Conservation (phyloP, 352 stramenopile species). For the Globisporangium canariense region DNA sequence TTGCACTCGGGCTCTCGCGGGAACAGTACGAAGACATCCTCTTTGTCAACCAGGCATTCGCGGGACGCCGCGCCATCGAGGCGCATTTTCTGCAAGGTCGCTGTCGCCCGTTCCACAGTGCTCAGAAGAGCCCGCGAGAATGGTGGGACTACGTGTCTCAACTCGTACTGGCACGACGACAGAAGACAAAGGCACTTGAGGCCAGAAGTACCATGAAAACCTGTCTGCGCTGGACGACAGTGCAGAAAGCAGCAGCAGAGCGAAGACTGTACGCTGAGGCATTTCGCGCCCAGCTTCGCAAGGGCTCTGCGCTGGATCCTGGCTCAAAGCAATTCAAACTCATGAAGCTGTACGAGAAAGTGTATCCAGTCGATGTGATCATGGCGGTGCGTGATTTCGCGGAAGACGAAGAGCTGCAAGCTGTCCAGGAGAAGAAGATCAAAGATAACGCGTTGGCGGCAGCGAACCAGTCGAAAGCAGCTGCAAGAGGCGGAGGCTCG, state of each 20-base stretch:
- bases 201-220: constrained; percentile 1
- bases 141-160: constrained; percentile 79
- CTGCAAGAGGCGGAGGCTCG: constrained; percentile 30
- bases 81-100: constrained; percentile 59
- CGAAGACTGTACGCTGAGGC: constrained; percentile 57
- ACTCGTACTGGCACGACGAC: constrained; percentile 37
- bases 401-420: constrained; percentile 46
- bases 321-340: constrained; percentile 40
- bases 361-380: constrained; percentile 69
- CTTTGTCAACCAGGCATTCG: constrained; percentile 68
- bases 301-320: constrained; percentile 30
- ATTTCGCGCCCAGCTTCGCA: constrained; percentile 50
- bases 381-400: constrained; percentile 56
- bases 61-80: constrained; percentile 55
- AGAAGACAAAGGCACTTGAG: constrained; percentile 16
- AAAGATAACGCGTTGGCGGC: constrained; percentile 27
- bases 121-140: constrained; percentile 34
- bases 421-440: constrained; percentile 25
- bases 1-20: constrained; percentile 54
- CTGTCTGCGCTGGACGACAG: constrained; percentile 50
- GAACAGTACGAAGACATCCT: constrained; percentile 83
- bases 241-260: constrained; percentile 51
- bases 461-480: constrained; percentile 16
- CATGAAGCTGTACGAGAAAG: constrained; percentile 48
- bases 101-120: constrained; percentile 49